Evolutionary conservation across 352 stramenopile species (phyloP).

Genomic region (Thraustochytrium sp.): DNA sequence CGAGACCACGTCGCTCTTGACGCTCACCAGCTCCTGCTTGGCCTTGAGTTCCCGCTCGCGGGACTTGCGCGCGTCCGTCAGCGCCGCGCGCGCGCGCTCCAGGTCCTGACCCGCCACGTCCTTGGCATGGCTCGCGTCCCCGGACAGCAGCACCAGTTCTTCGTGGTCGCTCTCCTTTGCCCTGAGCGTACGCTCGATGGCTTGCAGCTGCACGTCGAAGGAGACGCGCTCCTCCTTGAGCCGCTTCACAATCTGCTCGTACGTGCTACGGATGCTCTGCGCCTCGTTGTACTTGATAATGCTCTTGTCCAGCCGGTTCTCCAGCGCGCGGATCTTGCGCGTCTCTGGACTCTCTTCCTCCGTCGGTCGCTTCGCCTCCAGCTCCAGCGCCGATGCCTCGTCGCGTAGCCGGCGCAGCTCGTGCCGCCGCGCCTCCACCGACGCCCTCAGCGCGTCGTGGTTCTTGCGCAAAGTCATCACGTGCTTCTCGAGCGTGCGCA

Average conservation of each 20-base stretch:
- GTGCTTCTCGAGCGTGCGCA: conserved; percentile 62
- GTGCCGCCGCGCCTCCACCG: conserved; percentile 63
- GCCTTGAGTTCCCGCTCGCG: conserved; percentile 81
- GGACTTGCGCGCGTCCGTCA: conserved; percentile 78
- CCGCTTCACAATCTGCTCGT: conserved; percentile 92
- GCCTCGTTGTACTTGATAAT: conserved; percentile 97
- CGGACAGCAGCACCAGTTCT: conserved; percentile 80
- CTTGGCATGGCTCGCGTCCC: conserved; percentile 81
- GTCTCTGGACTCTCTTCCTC: conserved; percentile 58
- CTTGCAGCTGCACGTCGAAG: conserved; percentile 88
- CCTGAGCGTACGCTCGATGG: conserved; percentile 79
- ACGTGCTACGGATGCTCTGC: conserved; percentile 88
- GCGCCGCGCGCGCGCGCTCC: conserved; percentile 63
- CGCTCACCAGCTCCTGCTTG: conserved; percentile 84
- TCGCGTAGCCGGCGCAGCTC: conserved; percentile 65
- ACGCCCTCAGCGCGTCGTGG: conserved; percentile 64
- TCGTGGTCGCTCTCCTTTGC: conserved; percentile 90
- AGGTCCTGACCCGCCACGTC: conserved; percentile 59
- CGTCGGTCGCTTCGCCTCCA: conserved; percentile 51
- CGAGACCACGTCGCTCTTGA: conserved; percentile 80
- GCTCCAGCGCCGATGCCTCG: conserved; percentile 66
- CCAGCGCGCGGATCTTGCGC: conserved; percentile 79
- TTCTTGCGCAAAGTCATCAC: conserved; percentile 55
- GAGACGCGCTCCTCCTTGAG: conserved; percentile 88
- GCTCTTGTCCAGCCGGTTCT: conserved; percentile 87